A percentile compares a stretch with the other conserved stretches of the same genome.
Conservation (phyloP, 352 stramenopile species). For the Phytophthora boehmeriae region DNA sequence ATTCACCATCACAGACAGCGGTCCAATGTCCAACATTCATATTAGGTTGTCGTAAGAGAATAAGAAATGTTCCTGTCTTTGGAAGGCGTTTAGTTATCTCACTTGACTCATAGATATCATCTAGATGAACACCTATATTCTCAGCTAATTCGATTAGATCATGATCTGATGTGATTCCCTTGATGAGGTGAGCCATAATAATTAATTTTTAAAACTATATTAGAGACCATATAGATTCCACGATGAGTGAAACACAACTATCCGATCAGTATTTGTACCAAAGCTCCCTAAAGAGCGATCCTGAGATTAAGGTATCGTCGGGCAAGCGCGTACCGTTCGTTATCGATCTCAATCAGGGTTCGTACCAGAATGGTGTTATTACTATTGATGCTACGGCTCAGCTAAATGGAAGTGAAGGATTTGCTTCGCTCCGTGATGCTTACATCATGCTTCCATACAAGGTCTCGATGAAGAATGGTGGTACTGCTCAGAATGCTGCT, state of each 20-base stretch:
- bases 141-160: slow-evolving; percentile 1
- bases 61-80: neutral
- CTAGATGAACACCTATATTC: neutral
- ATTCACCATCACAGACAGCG: neutral
- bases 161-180: neutral
- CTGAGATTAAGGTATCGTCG: neutral
- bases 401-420: slow-evolving; percentile 4
- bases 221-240: neutral
- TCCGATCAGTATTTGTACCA: slow-evolving; percentile 10
- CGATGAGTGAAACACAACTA: neutral
- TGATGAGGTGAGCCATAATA: neutral
- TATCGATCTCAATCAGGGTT: slow-evolving; percentile 4
- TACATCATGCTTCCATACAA: slow-evolving; percentile 11
- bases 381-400: slow-evolving; percentile 7
- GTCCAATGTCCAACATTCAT: slow-evolving; percentile 7
- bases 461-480: slow-evolving; percentile 8
- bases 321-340: neutral
- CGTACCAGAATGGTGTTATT: neutral
- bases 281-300: neutral
- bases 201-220: neutral
- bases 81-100: slow-evolving; percentile 1
- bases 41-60: slow-evolving; percentile 1
- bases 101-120: slow-evolving; percentile 2
- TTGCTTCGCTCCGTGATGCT: slow-evolving; percentile 2
- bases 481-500: neutral